Conservation (phyloP, 148 eudicot genomes). For the Rheum nobile region DNA sequence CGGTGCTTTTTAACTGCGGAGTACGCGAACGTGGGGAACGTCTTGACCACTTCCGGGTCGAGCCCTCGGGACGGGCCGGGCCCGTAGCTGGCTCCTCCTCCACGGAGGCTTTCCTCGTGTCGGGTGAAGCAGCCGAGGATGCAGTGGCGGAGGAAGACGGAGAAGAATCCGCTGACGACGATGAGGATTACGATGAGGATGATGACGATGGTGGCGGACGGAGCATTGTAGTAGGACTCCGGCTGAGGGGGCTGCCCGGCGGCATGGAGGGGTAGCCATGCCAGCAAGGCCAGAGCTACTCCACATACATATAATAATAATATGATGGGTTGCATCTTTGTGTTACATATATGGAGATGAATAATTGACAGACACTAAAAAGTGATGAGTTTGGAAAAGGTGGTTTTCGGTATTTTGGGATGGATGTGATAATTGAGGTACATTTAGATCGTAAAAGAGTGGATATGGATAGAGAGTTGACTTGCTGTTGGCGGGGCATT, state of each 20-base stretch:
- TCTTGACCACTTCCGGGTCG: constrained; percentile 17
- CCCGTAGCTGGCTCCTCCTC: constrained; percentile 1
- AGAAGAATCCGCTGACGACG: constrained; percentile 17
- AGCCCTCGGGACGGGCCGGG: constrained; percentile 15
- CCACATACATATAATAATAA: not conserved
- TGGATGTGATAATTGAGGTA: not conserved
- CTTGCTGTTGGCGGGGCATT: not conserved
- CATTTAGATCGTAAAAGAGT: not conserved
- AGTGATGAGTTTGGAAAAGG: too few relatives aligned
- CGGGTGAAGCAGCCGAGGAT: constrained; percentile 2
- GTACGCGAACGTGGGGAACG: constrained; percentile 36
- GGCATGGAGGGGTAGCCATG: not conserved
- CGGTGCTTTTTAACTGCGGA: constrained; percentile 34
- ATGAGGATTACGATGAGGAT: constrained; percentile 18
- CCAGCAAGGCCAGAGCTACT: not conserved
- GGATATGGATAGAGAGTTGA: not conserved
- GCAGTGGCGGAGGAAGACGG: constrained; percentile 18
- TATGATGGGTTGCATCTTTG: not conserved
- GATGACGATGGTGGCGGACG: constrained; percentile 20
- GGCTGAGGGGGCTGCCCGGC: not conserved
- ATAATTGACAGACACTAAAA: not conserved
- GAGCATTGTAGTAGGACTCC: constrained; percentile 20
- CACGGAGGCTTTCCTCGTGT: not conserved
- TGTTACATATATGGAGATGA: not conserved
- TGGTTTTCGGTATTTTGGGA: not conserved